Percentiles rank a stretch among this genome's conserved stretches.
These are phyloP conservation scores for Tieghemostelium lacteum DNA, from an alignment of 78 protist genomes.

Conservation along the genomic window DNA sequence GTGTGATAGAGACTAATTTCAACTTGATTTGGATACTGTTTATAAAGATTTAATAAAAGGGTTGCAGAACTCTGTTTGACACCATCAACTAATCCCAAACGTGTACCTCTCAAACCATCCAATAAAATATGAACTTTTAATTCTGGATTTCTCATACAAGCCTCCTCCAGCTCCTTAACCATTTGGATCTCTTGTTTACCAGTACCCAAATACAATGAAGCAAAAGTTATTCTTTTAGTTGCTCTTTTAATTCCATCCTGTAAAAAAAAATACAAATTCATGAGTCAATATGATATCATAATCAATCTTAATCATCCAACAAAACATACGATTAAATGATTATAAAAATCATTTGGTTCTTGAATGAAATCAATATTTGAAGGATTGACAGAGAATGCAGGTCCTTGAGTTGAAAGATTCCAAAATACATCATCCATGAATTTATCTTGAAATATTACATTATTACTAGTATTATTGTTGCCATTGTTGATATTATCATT, in stretches of 20 bases:
- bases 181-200: constrained; percentile 33
- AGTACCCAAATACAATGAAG: constrained; percentile 64
- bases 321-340: constrained; percentile 37
- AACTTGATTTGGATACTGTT: constrained; percentile 21
- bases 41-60: not conserved
- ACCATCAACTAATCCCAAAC: not conserved
- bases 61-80: constrained; percentile 18
- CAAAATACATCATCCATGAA: constrained; percentile 56
- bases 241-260: constrained; percentile 48
- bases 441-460: constrained; percentile 3
- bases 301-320: not conserved
- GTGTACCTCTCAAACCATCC: constrained; percentile 63
- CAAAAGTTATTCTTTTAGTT: constrained; percentile 30
- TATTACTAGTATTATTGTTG: not conserved
- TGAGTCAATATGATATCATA: not conserved
- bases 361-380: constrained; percentile 55
- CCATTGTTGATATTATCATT: not conserved
- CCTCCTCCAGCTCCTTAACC: constrained; percentile 12
- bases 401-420: constrained; percentile 62
- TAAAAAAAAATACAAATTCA: not conserved
- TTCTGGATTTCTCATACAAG: constrained; percentile 17
- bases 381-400: constrained; percentile 43
- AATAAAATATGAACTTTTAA: constrained; percentile 43
- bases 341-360: constrained; percentile 63
- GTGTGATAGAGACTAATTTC: constrained; percentile 41